Conservation (phyloP, 805 yeast species). For the Lipomyces japonicus region DNA sequence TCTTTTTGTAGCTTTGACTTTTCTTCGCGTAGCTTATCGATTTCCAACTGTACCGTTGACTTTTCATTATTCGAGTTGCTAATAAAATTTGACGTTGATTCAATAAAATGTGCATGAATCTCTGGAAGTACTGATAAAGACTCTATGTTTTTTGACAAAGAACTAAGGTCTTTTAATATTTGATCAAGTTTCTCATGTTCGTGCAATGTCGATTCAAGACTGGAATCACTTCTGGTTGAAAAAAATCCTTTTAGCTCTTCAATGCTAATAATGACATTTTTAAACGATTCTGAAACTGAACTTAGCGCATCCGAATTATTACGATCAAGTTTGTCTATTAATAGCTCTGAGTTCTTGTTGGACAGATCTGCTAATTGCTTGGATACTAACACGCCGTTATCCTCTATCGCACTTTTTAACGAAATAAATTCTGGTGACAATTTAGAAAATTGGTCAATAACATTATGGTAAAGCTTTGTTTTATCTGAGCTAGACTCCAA, state of each 20-base stretch:
- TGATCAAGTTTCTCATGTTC: constrained; percentile 18
- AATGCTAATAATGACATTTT: not conserved
- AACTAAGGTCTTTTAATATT: constrained; percentile 11
- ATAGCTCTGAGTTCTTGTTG: no score
- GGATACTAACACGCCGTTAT: no score
- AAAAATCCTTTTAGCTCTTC: constrained; percentile 9
- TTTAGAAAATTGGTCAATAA: no score
- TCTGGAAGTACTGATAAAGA: constrained; percentile 16
- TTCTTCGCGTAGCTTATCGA: constrained; percentile 25
- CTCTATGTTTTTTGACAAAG: constrained; percentile 8
- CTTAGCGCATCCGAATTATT: no score
- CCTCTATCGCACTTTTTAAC: no score
- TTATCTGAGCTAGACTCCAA: no score
- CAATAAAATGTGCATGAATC: constrained; percentile 6
- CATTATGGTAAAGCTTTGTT: no score
- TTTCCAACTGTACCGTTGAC: constrained; percentile 19
- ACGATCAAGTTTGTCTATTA: no score
- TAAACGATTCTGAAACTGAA: not conserved
- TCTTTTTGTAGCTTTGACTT: constrained; percentile 29
- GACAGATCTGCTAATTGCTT: not conserved
- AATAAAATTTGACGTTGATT: constrained; percentile 25
- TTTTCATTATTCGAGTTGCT: constrained; percentile 25
- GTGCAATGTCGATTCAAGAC: constrained; percentile 5
- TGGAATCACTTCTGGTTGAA: constrained; percentile 5
- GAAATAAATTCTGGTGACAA: no score